Evolutionary conservation across 306 rosid genomes (phyloP).

Genomic region (Vigna radiata): DNA sequence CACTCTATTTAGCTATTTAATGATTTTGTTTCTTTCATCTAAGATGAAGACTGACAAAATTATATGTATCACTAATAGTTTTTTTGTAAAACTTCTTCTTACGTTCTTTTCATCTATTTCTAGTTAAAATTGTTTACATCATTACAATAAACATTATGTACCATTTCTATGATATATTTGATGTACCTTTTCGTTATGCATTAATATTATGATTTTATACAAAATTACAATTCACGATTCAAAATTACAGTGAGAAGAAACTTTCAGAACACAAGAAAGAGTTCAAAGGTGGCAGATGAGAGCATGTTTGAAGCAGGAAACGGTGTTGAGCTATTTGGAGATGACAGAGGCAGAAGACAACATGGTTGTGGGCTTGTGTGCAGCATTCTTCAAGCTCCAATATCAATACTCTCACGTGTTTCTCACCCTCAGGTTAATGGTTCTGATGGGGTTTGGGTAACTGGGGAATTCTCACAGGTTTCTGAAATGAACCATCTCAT

Average conservation of each 20-base stretch:
- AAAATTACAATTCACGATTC: no score
- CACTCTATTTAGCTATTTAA: no score
- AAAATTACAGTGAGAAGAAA: conserved; percentile 54
- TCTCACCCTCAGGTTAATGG: conserved; percentile 70
- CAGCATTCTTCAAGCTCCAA: conserved; percentile 65
- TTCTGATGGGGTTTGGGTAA: conserved; percentile 74
- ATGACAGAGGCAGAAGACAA: conserved; percentile 43
- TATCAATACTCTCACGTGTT: conserved; percentile 78
- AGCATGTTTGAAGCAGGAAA: conserved; percentile 65
- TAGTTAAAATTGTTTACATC: no score
- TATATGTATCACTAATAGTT: no score
- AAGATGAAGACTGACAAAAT: no score
- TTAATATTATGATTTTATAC: no score
- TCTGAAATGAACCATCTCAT: conserved; percentile 91
- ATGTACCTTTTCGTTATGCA: no score
- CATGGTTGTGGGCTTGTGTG: conserved; percentile 56
- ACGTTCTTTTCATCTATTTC: no score
- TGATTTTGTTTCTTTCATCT: no score
- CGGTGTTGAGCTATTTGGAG: conserved; percentile 47
- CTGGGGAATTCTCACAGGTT: conserved; percentile 63
- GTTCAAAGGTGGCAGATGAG: conserved; percentile 86
- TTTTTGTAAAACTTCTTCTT: no score
- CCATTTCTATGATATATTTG: no score
- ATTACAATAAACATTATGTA: no score
- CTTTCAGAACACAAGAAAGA: conserved; percentile 63